Base-by-base conservation (phyloP, 768 basidiomycete species). In the Tricholoma furcatifolium region DNA sequence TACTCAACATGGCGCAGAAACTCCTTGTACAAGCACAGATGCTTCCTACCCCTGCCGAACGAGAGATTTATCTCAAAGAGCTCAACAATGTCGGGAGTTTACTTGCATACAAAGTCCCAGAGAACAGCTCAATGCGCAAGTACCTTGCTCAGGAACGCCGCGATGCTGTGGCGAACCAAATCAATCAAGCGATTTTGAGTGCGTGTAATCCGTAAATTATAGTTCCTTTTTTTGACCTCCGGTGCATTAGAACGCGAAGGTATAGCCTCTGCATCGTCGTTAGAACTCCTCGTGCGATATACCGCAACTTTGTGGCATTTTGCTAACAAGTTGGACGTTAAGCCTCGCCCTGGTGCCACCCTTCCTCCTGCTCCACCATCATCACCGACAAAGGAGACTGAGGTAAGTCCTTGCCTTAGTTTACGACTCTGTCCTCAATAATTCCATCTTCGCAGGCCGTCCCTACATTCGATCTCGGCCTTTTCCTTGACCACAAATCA, bases 141-240 rank as follows among this genome's bases (percentile, higher is more conserved):
- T 98, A 95, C 68, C 68, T 97, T 55, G 78, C 80, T 34, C 85
- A 87, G 66, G 82, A 82, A 47, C 75, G 94, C 62, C 80, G 94
- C 54, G 87, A 90, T 57, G 82, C 81, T 5, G 80, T 97, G 18
- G 93, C 93, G 5, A 88, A 92, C 52, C 90, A 94, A 70, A 85
- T 98, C 38, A 89, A 95, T 58, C 77, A 82, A 40, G 94, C 93
- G 14, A 88, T 97, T 43, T 69, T 97, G 11, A 74, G 94, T 94
- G 60, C 65, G 91, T 77, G 20, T 12, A 20, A 27, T 18, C 35
- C 17, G 24, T n/a, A 20, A 7, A 12, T 6, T 32, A 45, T 39
- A 21, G 41, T 45, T 36, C 5, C 24, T 45, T n/a, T 14, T 24
- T 9, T 42, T 15, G 30, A 27, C 15, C 14, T 38, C 32, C 7